Evolutionary conservation across 2,329 filamentous ascomycete species (phyloP), one percentile per base, ranked within the genome.

Genomic region (Diaporthe ampelina): DNA sequence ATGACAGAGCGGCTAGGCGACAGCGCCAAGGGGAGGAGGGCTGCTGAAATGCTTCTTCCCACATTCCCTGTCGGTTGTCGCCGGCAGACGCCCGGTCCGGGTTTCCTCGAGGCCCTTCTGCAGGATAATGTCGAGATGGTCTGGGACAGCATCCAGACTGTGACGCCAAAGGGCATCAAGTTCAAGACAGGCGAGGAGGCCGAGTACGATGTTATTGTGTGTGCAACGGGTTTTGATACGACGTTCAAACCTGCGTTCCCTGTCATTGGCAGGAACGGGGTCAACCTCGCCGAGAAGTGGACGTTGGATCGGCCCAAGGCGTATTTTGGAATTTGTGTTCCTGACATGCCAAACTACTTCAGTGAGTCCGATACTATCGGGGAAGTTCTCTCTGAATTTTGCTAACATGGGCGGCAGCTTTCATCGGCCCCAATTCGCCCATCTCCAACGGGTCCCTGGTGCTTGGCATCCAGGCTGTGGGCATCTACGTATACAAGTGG

Each of bases 21-120:
- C 19, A 54, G 61, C 24, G 58, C 75, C 26, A 61, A 61, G 58
- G 58, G 58, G 3, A 45, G 21, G 37, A 45, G 72, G 73, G 17
- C 26, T 72, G 29, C 73, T 70, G 13, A 74, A 78, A 17, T 74
- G 74, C 43, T 76, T 80, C 32, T 75, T 73, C 2, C 81, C 79
- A 0, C 78, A 76, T 89, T 85, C 81, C 81, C 82, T 3, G 84
- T 85, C 7, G 87, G 87, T 17, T 86, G 81, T 79, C 82, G 81
- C 70, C 83, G 84, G 0, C 82, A 85, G 50, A 83, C 85, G 0
- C 85, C 85, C 0, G 85, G 84, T 0, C 81, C 83, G 61, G 84
- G 84, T 8, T 86, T 85, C 77, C 79, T 86, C 50, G 84, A 86
- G 73, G 82, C 83, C 13, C 79, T 88, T 52, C 80, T 80, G 4